These are phyloP conservation scores for Periconia macrospinosa DNA, from an alignment of 2,329 filamentous ascomycete genomes.

Conservation along the genomic window DNA sequence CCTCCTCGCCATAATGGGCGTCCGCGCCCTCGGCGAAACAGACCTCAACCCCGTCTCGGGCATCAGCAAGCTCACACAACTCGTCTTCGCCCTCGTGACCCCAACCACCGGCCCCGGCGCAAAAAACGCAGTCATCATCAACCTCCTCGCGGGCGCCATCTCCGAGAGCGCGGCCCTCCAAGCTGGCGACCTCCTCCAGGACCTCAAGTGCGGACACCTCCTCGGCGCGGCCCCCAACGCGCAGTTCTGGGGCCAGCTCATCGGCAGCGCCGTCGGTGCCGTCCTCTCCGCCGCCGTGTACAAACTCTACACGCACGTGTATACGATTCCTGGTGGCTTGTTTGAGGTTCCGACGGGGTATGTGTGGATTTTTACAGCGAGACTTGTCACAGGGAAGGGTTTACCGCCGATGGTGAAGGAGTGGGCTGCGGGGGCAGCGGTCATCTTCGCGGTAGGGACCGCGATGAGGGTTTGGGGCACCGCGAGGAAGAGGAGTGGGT, in stretches of 20 bases:
- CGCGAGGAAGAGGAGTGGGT: constrained; percentile 33
- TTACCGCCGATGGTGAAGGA: constrained; percentile 81
- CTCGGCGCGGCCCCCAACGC: constrained; percentile 90
- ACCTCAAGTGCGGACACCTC: constrained; percentile 93
- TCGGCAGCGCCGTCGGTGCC: constrained; percentile 84
- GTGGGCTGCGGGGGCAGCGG: constrained; percentile 74
- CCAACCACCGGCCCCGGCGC: constrained; percentile 58
- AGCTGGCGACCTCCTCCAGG: constrained; percentile 94
- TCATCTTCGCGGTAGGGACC: constrained; percentile 73
- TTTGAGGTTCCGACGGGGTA: constrained; percentile 95
- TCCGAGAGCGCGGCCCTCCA: constrained; percentile 85
- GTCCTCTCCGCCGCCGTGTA: constrained; percentile 87
- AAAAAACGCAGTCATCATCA: constrained; percentile 88
- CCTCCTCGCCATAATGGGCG: constrained; percentile 65
- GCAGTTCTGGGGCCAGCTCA: constrained; percentile 95
- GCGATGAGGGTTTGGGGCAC: constrained; percentile 59
- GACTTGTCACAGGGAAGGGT: constrained; percentile 88
- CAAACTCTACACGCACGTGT: constrained; percentile 85
- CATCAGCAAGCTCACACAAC: constrained; percentile 93
- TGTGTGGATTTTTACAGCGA: constrained; percentile 96
- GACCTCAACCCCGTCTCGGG: constrained; percentile 96
- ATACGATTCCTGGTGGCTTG: constrained; percentile 81
- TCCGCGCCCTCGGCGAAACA: constrained; percentile 72
- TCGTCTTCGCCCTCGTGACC: constrained; percentile 90
- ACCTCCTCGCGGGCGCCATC: constrained; percentile 89